phyloP scores from a whole-genome alignment of 106 monocot species.

The Posidonia australis region DNA sequence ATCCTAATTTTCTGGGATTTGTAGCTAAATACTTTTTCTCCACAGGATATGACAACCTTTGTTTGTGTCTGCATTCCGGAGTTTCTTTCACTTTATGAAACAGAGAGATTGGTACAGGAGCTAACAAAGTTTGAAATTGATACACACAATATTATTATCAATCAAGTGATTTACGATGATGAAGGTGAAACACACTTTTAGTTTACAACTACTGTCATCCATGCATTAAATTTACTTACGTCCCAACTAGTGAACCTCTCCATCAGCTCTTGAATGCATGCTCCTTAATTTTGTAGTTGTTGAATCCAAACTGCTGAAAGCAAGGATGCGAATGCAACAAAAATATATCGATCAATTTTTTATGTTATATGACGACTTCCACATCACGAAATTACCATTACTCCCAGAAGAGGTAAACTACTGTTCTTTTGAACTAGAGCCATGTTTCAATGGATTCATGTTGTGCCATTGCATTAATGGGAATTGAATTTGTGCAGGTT shows the following conservation, averaged over 20 bases:
- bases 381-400: constrained; percentile 85
- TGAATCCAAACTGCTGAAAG: constrained; percentile 65
- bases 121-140: constrained; percentile 83
- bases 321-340: constrained; percentile 80
- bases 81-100: constrained; percentile 87
- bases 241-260: neutral
- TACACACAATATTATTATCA: constrained; percentile 82
- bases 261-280: neutral
- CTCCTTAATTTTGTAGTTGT: constrained; percentile 29
- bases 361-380: constrained; percentile 84
- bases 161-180: constrained; percentile 75
- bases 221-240: neutral
- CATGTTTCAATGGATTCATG: neutral
- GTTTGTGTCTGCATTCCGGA: constrained; percentile 85
- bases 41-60: constrained; percentile 77
- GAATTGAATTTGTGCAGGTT: constrained; percentile 30
- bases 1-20: neutral
- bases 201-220: too few species aligned
- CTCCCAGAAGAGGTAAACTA: constrained; percentile 70
- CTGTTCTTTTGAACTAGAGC: neutral
- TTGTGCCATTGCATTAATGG: neutral
- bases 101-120: constrained; percentile 82
- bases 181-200: constrained; percentile 35
- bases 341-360: constrained; percentile 91
- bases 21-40: neutral